Evolutionary conservation across 768 basidiomycete genomes (phyloP).

Genomic region (Lentinula boryana): DNA sequence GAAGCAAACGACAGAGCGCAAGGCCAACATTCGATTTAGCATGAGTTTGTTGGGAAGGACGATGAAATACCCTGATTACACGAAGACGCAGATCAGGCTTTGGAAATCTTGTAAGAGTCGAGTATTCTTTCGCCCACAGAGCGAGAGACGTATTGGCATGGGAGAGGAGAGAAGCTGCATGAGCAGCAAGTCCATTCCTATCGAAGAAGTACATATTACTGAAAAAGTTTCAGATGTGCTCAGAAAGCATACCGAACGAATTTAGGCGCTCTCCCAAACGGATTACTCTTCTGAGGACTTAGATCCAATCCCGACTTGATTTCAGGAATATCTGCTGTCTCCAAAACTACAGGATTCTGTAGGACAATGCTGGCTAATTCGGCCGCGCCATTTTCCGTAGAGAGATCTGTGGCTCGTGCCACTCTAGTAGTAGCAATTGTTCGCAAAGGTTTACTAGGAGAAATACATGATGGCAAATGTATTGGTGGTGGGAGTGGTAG

Average conservation of each 20-base stretch:
- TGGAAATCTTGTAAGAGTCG: neutral
- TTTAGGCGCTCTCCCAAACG: slow-evolving; percentile 34
- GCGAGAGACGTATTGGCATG: neutral
- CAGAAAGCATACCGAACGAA: slow-evolving; percentile 37
- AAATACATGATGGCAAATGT: neutral
- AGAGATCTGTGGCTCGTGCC: slow-evolving; percentile 46
- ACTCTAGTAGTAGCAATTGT: slow-evolving; percentile 49
- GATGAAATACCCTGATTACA: neutral
- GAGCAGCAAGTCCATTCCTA: slow-evolving; percentile 6
- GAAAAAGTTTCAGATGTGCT: neutral
- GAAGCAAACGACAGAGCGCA: slow-evolving; percentile 1
- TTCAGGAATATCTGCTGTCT: slow-evolving; percentile 24
- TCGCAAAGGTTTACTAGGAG: slow-evolving; percentile 12
- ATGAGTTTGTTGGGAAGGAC: neutral
- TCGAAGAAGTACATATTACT: neutral
- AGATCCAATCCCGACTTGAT: slow-evolving; percentile 45
- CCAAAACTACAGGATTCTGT: slow-evolving; percentile 32
- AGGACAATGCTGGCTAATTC: slow-evolving; percentile 51
- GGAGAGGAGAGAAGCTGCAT: neutral
- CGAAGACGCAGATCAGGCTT: neutral
- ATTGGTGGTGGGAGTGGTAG: neutral
- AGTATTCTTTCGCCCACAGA: slow-evolving; percentile 5
- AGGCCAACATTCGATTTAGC: neutral
- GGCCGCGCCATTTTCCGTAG: slow-evolving; percentile 40
- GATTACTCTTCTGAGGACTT: slow-evolving; percentile 50